Evolutionary conservation across 495 filamentous ascomycete species (phyloP).

Genomic region (Aspergillus nidulans): DNA sequence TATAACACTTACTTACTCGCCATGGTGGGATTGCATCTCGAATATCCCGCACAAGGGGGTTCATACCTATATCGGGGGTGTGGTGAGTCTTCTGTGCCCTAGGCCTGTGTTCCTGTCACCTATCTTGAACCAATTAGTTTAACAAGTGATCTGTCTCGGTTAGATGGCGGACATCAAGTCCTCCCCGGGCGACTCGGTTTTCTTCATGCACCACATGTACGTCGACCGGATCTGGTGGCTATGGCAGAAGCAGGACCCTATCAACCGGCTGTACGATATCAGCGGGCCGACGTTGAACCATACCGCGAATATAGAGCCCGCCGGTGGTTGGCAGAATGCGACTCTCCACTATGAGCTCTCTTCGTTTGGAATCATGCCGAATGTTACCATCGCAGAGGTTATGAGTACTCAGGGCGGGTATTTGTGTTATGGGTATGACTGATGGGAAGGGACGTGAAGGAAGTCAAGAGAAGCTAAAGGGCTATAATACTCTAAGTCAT

Average conservation of each 20-base stretch:
- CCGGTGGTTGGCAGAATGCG: constrained; percentile 14
- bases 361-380: constrained; percentile 14
- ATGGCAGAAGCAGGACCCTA: constrained; percentile 22
- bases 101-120: too few species aligned
- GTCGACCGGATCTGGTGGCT: constrained; percentile 40
- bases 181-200: constrained; percentile 39
- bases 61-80: constrained; percentile 17
- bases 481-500: too few species aligned
- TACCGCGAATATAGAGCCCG: constrained; percentile 16
- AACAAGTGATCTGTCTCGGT: too few species aligned
- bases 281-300: constrained; percentile 15
- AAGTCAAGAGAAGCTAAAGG: too few species aligned
- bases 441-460: neutral
- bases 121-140: too few species aligned
- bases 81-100: constrained; percentile 11
- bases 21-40: constrained; percentile 16
- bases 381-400: constrained; percentile 20
- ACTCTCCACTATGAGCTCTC: constrained; percentile 16
- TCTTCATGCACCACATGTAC: constrained; percentile 51
- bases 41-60: constrained; percentile 18
- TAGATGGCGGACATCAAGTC: constrained; percentile 17
- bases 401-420: constrained; percentile 35
- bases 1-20: constrained; percentile 10
- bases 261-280: constrained; percentile 19
- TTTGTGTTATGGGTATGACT: constrained; percentile 33